A percentile compares a stretch with the other conserved stretches of the same genome.
These are phyloP conservation scores for Candida adriatica DNA, from an alignment of 805 yeast genomes.

Conservation along the genomic window DNA sequence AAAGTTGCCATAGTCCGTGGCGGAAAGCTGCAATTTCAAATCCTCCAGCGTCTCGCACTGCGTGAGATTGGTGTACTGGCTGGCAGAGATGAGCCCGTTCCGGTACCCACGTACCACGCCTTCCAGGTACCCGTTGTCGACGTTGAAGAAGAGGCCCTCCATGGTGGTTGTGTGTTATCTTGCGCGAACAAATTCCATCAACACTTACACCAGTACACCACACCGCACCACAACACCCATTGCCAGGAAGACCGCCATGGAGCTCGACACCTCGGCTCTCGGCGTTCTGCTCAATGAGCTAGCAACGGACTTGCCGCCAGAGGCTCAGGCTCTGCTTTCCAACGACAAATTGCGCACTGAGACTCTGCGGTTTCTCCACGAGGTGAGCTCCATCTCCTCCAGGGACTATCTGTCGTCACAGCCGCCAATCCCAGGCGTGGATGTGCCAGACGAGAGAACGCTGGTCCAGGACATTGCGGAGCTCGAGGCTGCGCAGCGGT, in stretches of 20 bases:
- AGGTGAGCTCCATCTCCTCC: constrained; percentile 41
- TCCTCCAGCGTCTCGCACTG: constrained; percentile 96
- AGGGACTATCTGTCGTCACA: constrained; percentile 37
- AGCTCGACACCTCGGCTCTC: constrained; percentile 12
- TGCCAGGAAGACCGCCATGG: constrained; percentile 2
- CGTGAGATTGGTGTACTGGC: constrained; percentile 85
- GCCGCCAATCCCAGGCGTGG: constrained; percentile 32
- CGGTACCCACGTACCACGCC: constrained; percentile 94
- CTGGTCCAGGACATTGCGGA: constrained; percentile 70
- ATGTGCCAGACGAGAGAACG: constrained; percentile 24
- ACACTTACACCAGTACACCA: too few species aligned
- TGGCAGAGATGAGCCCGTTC: constrained; percentile 66
- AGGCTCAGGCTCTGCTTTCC: constrained; percentile 19
- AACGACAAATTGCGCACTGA: constrained; percentile 31
- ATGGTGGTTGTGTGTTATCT: constrained; percentile 29
- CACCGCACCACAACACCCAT: constrained; percentile 1
- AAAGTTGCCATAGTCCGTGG: constrained; percentile 94
- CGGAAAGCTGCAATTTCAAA: constrained; percentile 84
- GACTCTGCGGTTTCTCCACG: constrained; percentile 28
- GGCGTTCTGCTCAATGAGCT: constrained; percentile 32
- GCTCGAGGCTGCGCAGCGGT: constrained; percentile 48
- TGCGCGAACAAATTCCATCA: background rate
- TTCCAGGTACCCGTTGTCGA: constrained; percentile 86
- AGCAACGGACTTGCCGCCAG: constrained; percentile 21
- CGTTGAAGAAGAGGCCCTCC: constrained; percentile 93